Percentiles rank a stretch among this genome's conserved stretches.
Evolutionary conservation across 2,329 filamentous ascomycete genomes (phyloP).

Genomic region (Hymenoscyphus linearis): DNA sequence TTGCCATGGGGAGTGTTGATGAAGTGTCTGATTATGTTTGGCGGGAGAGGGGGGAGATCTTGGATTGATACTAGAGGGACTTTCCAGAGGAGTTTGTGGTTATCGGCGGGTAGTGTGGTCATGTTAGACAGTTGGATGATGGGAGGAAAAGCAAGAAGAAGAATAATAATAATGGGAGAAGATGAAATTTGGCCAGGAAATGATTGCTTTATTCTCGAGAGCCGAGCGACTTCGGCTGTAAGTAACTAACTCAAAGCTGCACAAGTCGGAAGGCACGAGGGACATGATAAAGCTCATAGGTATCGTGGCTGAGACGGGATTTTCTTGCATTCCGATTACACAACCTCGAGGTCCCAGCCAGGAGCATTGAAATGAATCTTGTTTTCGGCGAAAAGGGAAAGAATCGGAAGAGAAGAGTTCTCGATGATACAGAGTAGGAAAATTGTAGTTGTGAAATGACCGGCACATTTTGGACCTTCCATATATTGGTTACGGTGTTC

Average conservation of each 20-base stretch:
- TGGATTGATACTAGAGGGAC: not conserved
- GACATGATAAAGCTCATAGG: not conserved
- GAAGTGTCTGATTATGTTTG: conserved; percentile 29
- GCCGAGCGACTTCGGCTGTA: not conserved
- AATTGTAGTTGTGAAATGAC: not conserved
- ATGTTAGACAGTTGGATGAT: not conserved
- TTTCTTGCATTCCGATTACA: not conserved
- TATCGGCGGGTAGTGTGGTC: not conserved
- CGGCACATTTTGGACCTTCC: not conserved
- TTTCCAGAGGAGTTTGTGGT: conserved; percentile 2
- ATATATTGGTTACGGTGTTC: not conserved
- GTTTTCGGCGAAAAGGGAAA: not conserved
- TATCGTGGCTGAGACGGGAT: conserved; percentile 5
- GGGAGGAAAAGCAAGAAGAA: not conserved
- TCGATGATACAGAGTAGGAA: not conserved
- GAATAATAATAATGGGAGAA: not conserved
- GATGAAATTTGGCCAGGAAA: not conserved
- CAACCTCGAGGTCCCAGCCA: not conserved
- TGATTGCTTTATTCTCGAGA: not conserved
- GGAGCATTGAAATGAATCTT: not conserved
- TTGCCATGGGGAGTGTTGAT: conserved; percentile 32
- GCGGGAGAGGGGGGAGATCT: conserved; percentile 22
- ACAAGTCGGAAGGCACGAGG: not conserved
- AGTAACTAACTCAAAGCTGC: not conserved
- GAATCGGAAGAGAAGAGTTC: not conserved